A percentile compares a stretch with the other conserved stretches of the same genome.
Evolutionary conservation across 2,329 filamentous ascomycete species (phyloP).

Genomic region (Ophiocordyceps australis): DNA sequence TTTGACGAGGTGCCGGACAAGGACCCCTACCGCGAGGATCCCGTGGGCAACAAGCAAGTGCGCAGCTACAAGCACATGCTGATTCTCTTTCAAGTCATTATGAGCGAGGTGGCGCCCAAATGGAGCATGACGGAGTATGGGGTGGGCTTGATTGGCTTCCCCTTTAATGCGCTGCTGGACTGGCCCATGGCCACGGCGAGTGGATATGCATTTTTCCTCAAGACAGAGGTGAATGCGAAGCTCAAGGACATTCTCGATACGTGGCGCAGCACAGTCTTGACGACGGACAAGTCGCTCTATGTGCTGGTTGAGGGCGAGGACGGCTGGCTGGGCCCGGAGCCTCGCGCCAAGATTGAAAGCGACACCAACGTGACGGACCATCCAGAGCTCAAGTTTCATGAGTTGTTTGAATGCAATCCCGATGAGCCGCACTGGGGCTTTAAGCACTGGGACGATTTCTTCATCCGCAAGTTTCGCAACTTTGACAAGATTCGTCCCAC

Average conservation of each 20-base stretch:
- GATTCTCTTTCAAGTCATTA: constrained; percentile 4
- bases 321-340: constrained; percentile 6
- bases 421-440: constrained; percentile 20
- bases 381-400: constrained; percentile 3
- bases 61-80: constrained; percentile 7
- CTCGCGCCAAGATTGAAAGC: constrained; percentile 3
- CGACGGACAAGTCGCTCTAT: constrained; percentile 8
- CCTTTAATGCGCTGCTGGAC: constrained; percentile 37
- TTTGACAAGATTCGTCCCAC: constrained; percentile 27
- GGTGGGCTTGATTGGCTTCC: constrained; percentile 29
- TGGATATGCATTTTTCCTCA: constrained; percentile 34
- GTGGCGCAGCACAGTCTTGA: constrained; percentile 14
- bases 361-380: constrained; percentile 5
- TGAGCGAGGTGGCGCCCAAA: constrained; percentile 4
- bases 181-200: constrained; percentile 38
- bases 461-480: constrained; percentile 31
- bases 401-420: constrained; percentile 7
- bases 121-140: constrained; percentile 4
- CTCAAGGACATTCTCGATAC: constrained; percentile 30
- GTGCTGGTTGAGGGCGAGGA: constrained; percentile 2
- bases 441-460: constrained; percentile 47
- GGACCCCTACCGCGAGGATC: constrained; percentile 5
- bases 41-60: constrained; percentile 4
- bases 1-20: constrained; percentile 7
- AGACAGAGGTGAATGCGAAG: constrained; percentile 29